Evolutionary conservation across 331 rosid genomes (phyloP), one percentile per base, ranked within the genome.

Genomic region (Telfairia occidentalis): DNA sequence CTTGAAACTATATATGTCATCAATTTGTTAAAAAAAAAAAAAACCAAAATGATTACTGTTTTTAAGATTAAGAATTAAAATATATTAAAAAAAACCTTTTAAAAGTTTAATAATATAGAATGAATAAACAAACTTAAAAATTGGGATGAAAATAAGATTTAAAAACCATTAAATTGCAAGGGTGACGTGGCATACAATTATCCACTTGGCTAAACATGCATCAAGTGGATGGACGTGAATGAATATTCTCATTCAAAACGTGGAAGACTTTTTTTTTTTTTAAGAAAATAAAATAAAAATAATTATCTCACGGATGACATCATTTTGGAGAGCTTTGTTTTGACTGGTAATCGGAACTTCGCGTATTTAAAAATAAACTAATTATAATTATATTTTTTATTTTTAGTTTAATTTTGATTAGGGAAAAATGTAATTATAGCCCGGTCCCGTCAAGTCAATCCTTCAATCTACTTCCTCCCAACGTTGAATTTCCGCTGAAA

Each of bases 321-420:
- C 74, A 67, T 40, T 23, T 12, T 23, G 10, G 23, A 38, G 13
- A 5, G 73, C 18, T 67, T 65, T 38, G 7, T 21, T 65, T 65
- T 65, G 72, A 65, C 72, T 10, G n/a, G 72, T 65, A 65, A 42
- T 63, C 5, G n/a, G n/a, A n/a, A n/a, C n/a, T n/a, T n/a, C 23
- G 21, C 1, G 5, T 19, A n/a, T 50, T 50, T 18, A 16, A 49
- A 52, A 52, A 7, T 52, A 49, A 15, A 32, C 2, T 32, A 32
- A 32, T 2, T 32, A 5, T 43, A 43, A 43, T 7, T 43, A 2
- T n/a, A n/a, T n/a, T n/a, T 12, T 18, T 50, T 50, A 5, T 19
- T 52, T 49, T 43, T 9, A 2, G n/a, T n/a, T n/a, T 11, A 40
- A 42, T 43, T 43, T 5, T 16, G 2, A 7, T 48, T 15, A 7